These are phyloP conservation scores for Tuber calosporum DNA, from an alignment of 495 filamentous ascomycete species.

Conservation along the genomic window DNA sequence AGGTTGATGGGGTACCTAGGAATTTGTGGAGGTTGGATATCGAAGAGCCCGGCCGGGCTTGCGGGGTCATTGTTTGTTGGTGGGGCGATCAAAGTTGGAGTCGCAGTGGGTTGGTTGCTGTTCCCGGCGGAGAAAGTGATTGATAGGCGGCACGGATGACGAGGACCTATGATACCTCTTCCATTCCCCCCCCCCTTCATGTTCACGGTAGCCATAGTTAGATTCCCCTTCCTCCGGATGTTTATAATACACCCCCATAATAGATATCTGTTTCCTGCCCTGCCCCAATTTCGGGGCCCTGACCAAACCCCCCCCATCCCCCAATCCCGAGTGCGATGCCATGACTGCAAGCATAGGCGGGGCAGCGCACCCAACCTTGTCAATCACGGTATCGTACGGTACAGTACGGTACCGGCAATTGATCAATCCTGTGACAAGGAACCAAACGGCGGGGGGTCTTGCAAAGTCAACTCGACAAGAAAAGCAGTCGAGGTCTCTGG, in stretches of 20 bases:
- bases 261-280: background rate
- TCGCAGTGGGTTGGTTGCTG: slow-evolving; percentile 24
- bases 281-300: background rate
- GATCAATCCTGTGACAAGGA: background rate
- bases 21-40: slow-evolving; percentile 59
- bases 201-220: background rate
- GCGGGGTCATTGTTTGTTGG: slow-evolving; percentile 55
- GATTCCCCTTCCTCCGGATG: background rate
- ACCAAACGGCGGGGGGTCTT: background rate
- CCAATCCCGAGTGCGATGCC: background rate
- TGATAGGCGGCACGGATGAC: background rate
- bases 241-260: background rate
- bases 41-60: slow-evolving; percentile 52
- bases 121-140: background rate
- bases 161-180: background rate
- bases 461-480: background rate
- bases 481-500: background rate
- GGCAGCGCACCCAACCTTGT: background rate
- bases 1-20: background rate
- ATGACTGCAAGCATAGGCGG: background rate
- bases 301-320: background rate
- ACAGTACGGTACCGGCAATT: too few relatives aligned
- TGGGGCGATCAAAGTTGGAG: slow-evolving; percentile 50
- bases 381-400: slow-evolving; percentile 1
- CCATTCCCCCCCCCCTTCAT: background rate